Base-by-base conservation (phyloP, 2,329 filamentous ascomycete species). In the Penicillium sp. region DNA sequence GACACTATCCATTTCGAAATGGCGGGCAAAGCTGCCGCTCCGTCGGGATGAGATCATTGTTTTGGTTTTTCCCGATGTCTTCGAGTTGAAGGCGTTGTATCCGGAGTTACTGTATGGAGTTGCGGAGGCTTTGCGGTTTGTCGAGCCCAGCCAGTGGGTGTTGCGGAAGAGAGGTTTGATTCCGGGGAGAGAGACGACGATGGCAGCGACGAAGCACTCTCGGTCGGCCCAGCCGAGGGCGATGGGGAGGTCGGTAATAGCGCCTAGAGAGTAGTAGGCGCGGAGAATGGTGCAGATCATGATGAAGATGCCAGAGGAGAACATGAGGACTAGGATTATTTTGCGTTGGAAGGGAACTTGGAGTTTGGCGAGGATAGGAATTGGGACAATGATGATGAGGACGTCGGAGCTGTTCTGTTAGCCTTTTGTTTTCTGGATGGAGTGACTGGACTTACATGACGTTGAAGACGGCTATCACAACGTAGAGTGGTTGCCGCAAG, bases 281-380 rank as follows among this genome's bases (percentile, higher is more conserved):
- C 54, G 50, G 1, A 57, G 47, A 9, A 55, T 37, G 4, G 52
- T 44, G 43, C 47, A 54, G 36, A 56, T 48, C 35, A 57, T 55
- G 29, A 57, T 48, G 48, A 56, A 57, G 8, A 55, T 20, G 3
- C 54, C 54, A 1, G 54, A 57, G n/a, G 45, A 53, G 37, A 57
- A 55, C 37, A 56, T 50, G 7, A 47, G 7, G 1, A 35, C 37
- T 6, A 56, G 31, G 26, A 52, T 45, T 9, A 50, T 12, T 23
- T 55, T 55, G 29, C 48, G 51, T n/a, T 46, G 38, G 16, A 48
- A 9, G 11, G 42, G 35, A n/a, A 54, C 35, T 36, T 43, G 40
- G 15, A 50, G 42, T 18, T 49, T 48, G 12, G 44, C 13, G 27
- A 54, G 47, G 13, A 55, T 45, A 4, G 48, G 52, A 16, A 55